These are phyloP conservation scores for Croton laevigatus DNA, from an alignment of 441 rosid genomes.

Conservation along the genomic window DNA sequence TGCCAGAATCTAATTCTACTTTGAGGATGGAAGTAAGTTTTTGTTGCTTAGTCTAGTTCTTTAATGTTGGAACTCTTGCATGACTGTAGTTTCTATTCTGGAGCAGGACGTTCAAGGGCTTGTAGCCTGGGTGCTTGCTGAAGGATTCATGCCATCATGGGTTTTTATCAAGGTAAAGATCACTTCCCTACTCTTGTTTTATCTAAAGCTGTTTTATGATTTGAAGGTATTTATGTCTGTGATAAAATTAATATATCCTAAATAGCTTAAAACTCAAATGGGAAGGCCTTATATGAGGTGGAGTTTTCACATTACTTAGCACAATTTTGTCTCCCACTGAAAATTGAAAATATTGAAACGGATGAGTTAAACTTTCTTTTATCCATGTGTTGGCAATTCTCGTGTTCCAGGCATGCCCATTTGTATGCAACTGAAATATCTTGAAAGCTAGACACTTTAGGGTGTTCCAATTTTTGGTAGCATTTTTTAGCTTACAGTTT, in stretches of 20 bases:
- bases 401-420: neutral
- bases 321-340: neutral
- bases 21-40: constrained; percentile 67
- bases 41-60: neutral
- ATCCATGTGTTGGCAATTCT: constrained; percentile 1
- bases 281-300: neutral
- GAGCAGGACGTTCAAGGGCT: constrained; percentile 90
- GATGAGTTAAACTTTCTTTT: neutral
- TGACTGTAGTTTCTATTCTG: constrained; percentile 21
- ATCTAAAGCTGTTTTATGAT: neutral
- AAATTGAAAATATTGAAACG: neutral
- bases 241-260: neutral
- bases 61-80: neutral
- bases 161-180: constrained; percentile 72
- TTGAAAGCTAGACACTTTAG: neutral
- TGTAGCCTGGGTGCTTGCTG: constrained; percentile 94
- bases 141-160: constrained; percentile 96
- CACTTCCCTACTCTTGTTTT: neutral
- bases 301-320: neutral
- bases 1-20: constrained; percentile 52
- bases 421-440: neutral
- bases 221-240: neutral
- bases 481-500: neutral
- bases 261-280: neutral
- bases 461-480: neutral